A percentile compares a stretch with the other conserved stretches of the same genome.
Conservation (phyloP, 805 yeast genomes). For the Candida hungchunana region DNA sequence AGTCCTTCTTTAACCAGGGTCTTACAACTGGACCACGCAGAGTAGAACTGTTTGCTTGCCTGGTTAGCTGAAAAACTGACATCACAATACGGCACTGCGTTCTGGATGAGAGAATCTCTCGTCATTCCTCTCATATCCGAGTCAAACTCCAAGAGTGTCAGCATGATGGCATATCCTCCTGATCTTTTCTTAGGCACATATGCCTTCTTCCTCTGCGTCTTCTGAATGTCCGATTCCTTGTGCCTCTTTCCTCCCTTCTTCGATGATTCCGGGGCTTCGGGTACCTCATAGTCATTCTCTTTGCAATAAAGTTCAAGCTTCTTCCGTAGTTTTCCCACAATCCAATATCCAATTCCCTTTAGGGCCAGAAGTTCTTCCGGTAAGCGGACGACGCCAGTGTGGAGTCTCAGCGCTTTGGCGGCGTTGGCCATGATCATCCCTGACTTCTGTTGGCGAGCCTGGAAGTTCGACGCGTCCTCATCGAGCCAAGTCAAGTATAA, state of each 20-base stretch:
- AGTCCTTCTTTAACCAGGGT: conserved; percentile 58
- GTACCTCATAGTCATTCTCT: conserved; percentile 44
- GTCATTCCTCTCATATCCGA: conserved; percentile 51
- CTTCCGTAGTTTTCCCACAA: conserved; percentile 46
- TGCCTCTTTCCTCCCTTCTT: too few relatives aligned
- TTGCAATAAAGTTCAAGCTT: conserved; percentile 51
- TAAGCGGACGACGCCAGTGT: conserved; percentile 42
- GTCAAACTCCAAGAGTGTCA: conserved; percentile 53
- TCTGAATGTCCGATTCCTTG: conserved; percentile 11
- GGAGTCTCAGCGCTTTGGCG: conserved; percentile 41
- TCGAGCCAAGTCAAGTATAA: conserved; percentile 57
- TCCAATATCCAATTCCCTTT: conserved; percentile 69
- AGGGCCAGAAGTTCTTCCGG: conserved; percentile 58
- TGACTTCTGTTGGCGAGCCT: conserved; percentile 45
- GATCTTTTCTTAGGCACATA: conserved; percentile 74
- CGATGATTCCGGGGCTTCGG: conserved; percentile 27
- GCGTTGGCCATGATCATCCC: conserved; percentile 56
- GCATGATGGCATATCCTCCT: conserved; percentile 80
- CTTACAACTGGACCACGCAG: conserved; percentile 74
- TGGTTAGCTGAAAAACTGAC: conserved; percentile 57
- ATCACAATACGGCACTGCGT: conserved; percentile 54
- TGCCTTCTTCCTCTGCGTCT: conserved; percentile 27
- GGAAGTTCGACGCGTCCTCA: conserved; percentile 43
- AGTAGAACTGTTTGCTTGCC: conserved; percentile 55
- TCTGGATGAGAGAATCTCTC: conserved; percentile 51